Conservation (phyloP, 202 grass and related monocot genomes). For the Schoenoplectus triqueter region DNA sequence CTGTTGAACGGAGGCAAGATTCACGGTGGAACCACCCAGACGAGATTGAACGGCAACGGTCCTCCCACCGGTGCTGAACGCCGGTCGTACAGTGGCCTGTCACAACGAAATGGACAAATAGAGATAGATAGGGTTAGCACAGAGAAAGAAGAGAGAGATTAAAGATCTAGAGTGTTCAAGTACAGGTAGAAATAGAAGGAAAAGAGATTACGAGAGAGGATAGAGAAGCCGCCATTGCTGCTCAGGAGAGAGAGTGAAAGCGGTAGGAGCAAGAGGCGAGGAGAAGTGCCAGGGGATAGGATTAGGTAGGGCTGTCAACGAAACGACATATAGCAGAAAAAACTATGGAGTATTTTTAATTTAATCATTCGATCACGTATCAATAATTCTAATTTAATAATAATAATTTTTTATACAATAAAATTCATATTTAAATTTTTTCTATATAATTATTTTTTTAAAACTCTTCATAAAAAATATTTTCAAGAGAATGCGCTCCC, state of each 20-base stretch:
- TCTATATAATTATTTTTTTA: too few species aligned
- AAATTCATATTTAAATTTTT: too few species aligned
- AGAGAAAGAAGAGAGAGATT: not conserved
- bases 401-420: too few species aligned
- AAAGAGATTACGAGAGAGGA: constrained; percentile 35
- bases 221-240: constrained; percentile 38
- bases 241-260: not conserved
- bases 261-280: too few species aligned
- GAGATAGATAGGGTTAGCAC: not conserved
- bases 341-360: too few species aligned
- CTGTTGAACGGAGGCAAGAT: constrained; percentile 8
- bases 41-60: not conserved
- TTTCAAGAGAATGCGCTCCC: too few species aligned
- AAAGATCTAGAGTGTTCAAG: not conserved
- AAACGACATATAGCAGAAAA: too few species aligned
- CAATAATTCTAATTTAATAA: too few species aligned
- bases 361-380: too few species aligned
- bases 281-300: too few species aligned
- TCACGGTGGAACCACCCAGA: not conserved
- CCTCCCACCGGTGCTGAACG: not conserved
- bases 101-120: not conserved
- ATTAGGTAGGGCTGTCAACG: too few species aligned
- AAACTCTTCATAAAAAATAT: too few species aligned
- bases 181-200: not conserved
- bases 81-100: constrained; percentile 36